phyloP scores from a whole-genome alignment of 2,329 filamentous ascomycete species.

The Neofusicoccum parvum region DNA sequence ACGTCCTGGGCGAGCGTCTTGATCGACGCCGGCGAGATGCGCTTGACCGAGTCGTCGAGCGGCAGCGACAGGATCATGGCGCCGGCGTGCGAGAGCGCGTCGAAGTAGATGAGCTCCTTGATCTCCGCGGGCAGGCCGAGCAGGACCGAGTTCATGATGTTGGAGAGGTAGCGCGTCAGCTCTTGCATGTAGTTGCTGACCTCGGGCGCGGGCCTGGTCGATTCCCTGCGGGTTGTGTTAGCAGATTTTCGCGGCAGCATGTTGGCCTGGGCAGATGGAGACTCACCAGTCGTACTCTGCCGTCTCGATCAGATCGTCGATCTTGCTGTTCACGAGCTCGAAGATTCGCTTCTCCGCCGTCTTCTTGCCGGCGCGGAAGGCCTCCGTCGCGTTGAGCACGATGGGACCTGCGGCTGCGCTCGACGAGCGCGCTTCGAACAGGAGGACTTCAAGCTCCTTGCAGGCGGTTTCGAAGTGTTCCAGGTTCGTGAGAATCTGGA shows the following conservation, averaged over 20 bases:
- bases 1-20: conserved; percentile 80
- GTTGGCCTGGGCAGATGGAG: neutral
- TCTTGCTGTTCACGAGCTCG: conserved; percentile 97
- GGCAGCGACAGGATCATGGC: conserved; percentile 83
- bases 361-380: conserved; percentile 89
- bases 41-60: conserved; percentile 74
- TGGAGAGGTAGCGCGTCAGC: conserved; percentile 85
- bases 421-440: conserved; percentile 82
- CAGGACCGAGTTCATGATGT: conserved; percentile 95
- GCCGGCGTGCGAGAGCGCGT: conserved; percentile 87
- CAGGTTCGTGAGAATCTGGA: conserved; percentile 96
- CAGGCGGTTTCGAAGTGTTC: conserved; percentile 97
- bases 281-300: conserved; percentile 91
- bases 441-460: conserved; percentile 80
- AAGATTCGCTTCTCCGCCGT: conserved; percentile 97
- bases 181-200: conserved; percentile 96
- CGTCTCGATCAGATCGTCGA: conserved; percentile 94
- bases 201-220: conserved; percentile 59
- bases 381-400: conserved; percentile 77
- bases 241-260: neutral
- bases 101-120: conserved; percentile 97
- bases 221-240: conserved; percentile 21
- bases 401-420: conserved; percentile 79
- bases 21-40: conserved; percentile 86
- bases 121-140: conserved; percentile 92